Evolutionary conservation across 1,139 yeast genomes (phyloP), one percentile per base, ranked within the genome.

Genomic region (Sugiyamaella paludigena): DNA sequence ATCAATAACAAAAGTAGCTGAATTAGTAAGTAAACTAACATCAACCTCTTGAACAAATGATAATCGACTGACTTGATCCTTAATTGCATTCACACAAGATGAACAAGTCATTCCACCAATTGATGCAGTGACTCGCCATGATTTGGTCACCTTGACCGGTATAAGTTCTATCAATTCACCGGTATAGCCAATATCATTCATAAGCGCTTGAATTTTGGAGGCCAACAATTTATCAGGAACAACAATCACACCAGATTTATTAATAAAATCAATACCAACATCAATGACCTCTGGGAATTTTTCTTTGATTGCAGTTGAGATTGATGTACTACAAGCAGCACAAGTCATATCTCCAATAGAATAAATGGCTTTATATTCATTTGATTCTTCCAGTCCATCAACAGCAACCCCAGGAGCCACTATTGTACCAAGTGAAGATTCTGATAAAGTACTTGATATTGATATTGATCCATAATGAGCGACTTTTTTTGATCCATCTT

Each of bases 71-170:
- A 80, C 77, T 0, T 81, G 78, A 15, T 72, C 66, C 8, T 70
- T 66, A 30, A 85, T 79, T 0, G 88, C 71, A 43, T 73, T 73
- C 1, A 81, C 80, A 64, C 94, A 85, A 0, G 88, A 80, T 5
- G 86, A 81, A 68, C 92, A 85, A 0, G 89, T 80, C 66, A 85
- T 84, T 4, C 92, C 92, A 3, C 84, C 86, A 44, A 85, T 78
- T 0, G 80, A 67, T 1, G 87, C 88, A 7, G 74, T 70, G 7
- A 83, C 76, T 58, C 75, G 77, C 54, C 73, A 76, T 1, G 57
- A 45, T 16, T 52, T 51, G 7, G 42, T 27, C 3, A 49, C 50
- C 35, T 73, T 74, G 3, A 82, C 75, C 0, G 88, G 89, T 28
- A 81, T 61, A 3, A 84, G 71, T 56, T 84, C 89, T 2, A 80